Percentiles rank a stretch among this genome's conserved stretches.
Evolutionary conservation across 371 early-diverging fungal genomes (phyloP).

Genomic region (Fennellomyces sp.): DNA sequence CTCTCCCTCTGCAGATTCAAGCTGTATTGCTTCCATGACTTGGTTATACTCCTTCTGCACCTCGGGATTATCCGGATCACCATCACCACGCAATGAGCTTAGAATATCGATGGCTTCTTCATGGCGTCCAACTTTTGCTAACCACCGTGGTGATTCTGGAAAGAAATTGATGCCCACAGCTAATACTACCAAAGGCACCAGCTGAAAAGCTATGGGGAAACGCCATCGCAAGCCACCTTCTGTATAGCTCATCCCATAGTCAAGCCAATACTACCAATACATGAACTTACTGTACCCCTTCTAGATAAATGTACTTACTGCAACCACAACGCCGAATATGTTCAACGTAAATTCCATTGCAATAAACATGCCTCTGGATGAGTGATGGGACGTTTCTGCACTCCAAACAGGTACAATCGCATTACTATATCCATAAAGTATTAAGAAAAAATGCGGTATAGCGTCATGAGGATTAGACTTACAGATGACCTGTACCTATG

Average conservation of each 20-base stretch:
- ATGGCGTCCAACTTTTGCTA: slow-evolving; percentile 34
- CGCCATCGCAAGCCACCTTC: slow-evolving; percentile 46
- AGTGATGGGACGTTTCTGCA: slow-evolving; percentile 26
- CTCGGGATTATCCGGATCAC: slow-evolving; percentile 34
- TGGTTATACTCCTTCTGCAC: slow-evolving; percentile 38
- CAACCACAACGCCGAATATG: slow-evolving; percentile 49
- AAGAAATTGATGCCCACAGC: slow-evolving; percentile 39
- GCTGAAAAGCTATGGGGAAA: slow-evolving; percentile 45
- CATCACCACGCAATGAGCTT: slow-evolving; percentile 41
- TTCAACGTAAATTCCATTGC: slow-evolving; percentile 48
- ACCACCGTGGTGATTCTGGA: slow-evolving; percentile 42
- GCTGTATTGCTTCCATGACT: slow-evolving; percentile 25
- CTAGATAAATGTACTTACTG: slow-evolving; percentile 21
- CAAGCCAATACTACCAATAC: slow-evolving; percentile 37
- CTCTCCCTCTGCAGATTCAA: slow-evolving; percentile 34
- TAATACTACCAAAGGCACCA: slow-evolving; percentile 36
- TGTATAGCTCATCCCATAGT: slow-evolving; percentile 35
- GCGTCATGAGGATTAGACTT: slow-evolving; percentile 11
- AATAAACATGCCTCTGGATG: slow-evolving; percentile 41
- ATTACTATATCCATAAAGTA: slow-evolving; percentile 14
- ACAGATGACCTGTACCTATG: slow-evolving; percentile 47
- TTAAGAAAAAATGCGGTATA: neutral
- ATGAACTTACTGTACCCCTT: slow-evolving; percentile 2
- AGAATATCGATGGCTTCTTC: slow-evolving; percentile 42
- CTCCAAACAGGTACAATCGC: slow-evolving; percentile 44